Base-by-base conservation (phyloP, 2,329 filamentous ascomycete species). In the Talaromyces funiculosus region DNA sequence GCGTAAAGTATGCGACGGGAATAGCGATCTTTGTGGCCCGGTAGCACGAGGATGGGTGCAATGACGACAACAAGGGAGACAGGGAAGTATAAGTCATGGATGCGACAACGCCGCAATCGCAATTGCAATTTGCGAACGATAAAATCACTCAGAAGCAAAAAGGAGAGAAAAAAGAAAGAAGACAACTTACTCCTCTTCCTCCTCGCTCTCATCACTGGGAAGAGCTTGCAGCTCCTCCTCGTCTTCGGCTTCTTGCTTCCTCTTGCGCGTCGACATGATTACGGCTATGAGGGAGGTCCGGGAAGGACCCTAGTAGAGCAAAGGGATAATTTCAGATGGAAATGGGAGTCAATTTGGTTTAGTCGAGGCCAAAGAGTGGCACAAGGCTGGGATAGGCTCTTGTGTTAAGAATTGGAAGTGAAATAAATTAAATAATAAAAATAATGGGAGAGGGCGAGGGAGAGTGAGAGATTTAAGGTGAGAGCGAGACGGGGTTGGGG, bases 201-300 rank as follows among this genome's bases (percentile, higher is more conserved):
- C 79, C 62, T 79, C 78, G 33, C 79, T 78, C 49, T 80, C 79
- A 47, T 80, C 77, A 10, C 79, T 80, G 57, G 79, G 78, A 40
- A 81, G 74, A 35, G 76, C 75, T 61, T 78, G 74, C 4, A 82
- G 73, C 64, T 79, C 75, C 59, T 78, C 75, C 60, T 73, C 78
- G 38, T 80, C 79, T 55, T 79, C 77, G 20, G 77, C 71, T 31
- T 81, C 78, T 63, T 77, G 76, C 72, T 78, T 78, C 75, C 81
- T 79, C 67, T 78, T 79, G 68, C 78, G 76, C 65, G 78, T 79
- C 22, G 77, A 72, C 78, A 80, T 80, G 35, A 59, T 71, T 56
- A 35, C 33, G 31, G 33, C n/a, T 53, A 33, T 42, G 42, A 40
- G 31, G 22, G 49, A 53, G 43, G 56, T 45, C 31, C 38, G 62